Evolutionary conservation across 495 filamentous ascomycete genomes (phyloP).

Genomic region (Neurospora sp.): DNA sequence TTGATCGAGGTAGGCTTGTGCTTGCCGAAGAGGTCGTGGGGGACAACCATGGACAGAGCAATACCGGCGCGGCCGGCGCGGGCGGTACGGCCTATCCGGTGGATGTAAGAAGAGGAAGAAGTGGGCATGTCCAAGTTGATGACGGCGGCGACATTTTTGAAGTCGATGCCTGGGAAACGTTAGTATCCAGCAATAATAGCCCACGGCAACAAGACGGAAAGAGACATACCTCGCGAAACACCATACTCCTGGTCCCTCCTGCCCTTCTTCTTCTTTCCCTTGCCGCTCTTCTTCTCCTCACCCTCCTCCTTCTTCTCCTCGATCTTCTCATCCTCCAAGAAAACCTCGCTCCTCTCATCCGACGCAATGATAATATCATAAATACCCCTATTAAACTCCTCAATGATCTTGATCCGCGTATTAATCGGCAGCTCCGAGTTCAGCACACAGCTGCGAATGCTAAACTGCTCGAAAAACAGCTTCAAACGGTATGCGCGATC

Average conservation of each 20-base stretch:
- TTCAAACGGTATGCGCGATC: constrained; percentile 92
- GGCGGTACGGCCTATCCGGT: constrained; percentile 90
- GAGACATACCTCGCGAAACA: constrained; percentile 58
- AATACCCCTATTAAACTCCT: constrained; percentile 70
- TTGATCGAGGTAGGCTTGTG: constrained; percentile 75
- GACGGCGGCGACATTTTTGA: constrained; percentile 86
- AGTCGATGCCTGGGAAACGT: constrained; percentile 55
- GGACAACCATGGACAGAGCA: constrained; percentile 88
- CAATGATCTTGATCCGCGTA: constrained; percentile 82
- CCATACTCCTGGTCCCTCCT: constrained; percentile 72
- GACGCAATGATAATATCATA: constrained; percentile 97
- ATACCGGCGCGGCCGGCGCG: constrained; percentile 84
- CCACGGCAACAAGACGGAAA: too few species aligned
- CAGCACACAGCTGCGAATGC: constrained; percentile 83
- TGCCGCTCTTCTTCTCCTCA: constrained; percentile 9
- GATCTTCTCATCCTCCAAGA: constrained; percentile 49
- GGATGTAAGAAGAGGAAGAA: constrained; percentile 81
- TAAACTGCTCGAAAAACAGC: constrained; percentile 94
- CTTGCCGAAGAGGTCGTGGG: constrained; percentile 67
- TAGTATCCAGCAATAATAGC: neutral
- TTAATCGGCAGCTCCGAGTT: constrained; percentile 95
- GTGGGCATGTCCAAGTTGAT: constrained; percentile 94
- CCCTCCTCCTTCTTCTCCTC: constrained; percentile 19
- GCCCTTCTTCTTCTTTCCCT: constrained; percentile 17
- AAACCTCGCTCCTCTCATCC: constrained; percentile 73